phyloP scores from a whole-genome alignment of 179 eudicot species.

The Silene vulgaris region DNA sequence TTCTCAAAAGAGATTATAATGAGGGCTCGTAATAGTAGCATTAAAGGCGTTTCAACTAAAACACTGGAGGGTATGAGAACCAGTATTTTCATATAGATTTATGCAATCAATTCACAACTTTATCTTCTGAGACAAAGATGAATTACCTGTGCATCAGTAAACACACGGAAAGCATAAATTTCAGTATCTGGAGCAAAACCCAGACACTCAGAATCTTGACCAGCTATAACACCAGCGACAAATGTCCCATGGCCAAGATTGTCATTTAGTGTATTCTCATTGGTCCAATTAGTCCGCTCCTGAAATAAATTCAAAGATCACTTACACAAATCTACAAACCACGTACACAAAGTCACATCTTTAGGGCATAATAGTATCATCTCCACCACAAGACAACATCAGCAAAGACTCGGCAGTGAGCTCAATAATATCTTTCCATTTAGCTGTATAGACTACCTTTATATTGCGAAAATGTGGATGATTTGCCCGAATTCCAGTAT shows the following conservation, averaged over 20 bases:
- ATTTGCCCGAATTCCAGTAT: constrained; percentile 86
- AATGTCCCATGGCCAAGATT: constrained; percentile 98
- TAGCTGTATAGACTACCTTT: constrained; percentile 47
- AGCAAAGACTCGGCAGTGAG: neutral
- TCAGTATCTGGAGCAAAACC: constrained; percentile 99
- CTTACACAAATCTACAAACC: constrained; percentile 2
- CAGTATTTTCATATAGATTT: neutral
- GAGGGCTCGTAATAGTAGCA: neutral
- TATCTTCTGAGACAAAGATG: constrained; percentile 21
- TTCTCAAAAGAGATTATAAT: neutral
- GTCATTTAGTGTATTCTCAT: constrained; percentile 88
- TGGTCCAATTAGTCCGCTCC: constrained; percentile 99
- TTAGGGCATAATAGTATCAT: neutral
- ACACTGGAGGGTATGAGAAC: neutral
- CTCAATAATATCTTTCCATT: neutral
- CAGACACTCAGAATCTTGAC: constrained; percentile 81
- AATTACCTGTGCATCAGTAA: constrained; percentile 97
- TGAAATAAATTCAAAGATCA: constrained; percentile 30
- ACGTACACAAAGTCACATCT: neutral
- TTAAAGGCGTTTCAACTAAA: neutral
- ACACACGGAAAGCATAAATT: constrained; percentile 92
- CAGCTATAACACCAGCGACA: constrained; percentile 96
- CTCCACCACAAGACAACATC: constrained; percentile 13
- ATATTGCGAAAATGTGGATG: constrained; percentile 97
- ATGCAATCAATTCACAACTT: neutral